Percentiles rank a stretch among this genome's conserved stretches.
These are phyloP conservation scores for Zymoseptoria brevis DNA, from an alignment of 2,329 filamentous ascomycete species.

Conservation along the genomic window DNA sequence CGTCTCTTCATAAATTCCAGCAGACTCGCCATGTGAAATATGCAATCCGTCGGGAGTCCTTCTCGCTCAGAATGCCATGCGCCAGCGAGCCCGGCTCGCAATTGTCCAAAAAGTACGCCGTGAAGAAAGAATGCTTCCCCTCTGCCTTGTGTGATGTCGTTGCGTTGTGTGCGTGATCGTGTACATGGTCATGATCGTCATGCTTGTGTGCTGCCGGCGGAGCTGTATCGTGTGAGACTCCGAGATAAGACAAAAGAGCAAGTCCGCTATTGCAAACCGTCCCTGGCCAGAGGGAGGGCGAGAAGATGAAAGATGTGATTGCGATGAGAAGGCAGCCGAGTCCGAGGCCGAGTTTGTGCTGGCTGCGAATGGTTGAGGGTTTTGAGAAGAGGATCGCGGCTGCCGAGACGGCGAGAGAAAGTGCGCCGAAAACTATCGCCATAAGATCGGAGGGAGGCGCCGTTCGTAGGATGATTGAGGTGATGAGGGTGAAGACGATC, in stretches of 20 bases:
- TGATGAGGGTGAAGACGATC: conserved; percentile 31
- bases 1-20: conserved; percentile 3
- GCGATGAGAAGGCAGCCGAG: conserved; percentile 28
- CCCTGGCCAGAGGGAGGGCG: conserved; percentile 29
- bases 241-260: conserved; percentile 32
- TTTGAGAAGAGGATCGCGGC: conserved; percentile 37
- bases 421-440: conserved; percentile 32
- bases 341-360: conserved; percentile 27
- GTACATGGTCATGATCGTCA: conserved; percentile 20
- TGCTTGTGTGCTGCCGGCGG: conserved; percentile 23
- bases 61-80: conserved; percentile 78
- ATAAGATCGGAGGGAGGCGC: conserved; percentile 28
- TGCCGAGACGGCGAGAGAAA: conserved; percentile 37
- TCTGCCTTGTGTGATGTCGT: conserved; percentile 28
- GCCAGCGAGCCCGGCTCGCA: conserved; percentile 68
- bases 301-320: conserved; percentile 29
- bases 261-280: conserved; percentile 28
- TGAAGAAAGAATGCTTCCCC: conserved; percentile 57
- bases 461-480: conserved; percentile 28
- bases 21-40: conserved; percentile 81
- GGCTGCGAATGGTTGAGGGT: conserved; percentile 35
- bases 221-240: conserved; percentile 35
- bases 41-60: conserved; percentile 88
- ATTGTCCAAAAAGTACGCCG: conserved; percentile 61
- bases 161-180: conserved; percentile 26